Evolutionary conservation across 352 stramenopile genomes (phyloP).

Genomic region (Aphanomyces cochlioides): DNA sequence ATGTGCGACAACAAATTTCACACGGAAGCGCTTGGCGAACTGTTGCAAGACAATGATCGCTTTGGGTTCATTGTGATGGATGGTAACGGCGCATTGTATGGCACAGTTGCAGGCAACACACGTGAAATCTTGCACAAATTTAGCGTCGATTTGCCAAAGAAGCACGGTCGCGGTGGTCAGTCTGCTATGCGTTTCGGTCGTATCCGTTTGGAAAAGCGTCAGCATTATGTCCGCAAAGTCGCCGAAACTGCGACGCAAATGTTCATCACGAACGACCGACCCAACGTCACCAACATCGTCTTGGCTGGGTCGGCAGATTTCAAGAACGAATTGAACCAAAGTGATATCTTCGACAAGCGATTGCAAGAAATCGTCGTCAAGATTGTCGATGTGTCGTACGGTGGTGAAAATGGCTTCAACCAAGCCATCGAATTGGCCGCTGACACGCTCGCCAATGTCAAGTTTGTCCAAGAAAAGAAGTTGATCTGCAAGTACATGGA

Average conservation of each 20-base stretch:
- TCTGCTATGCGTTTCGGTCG: slow-evolving; percentile 99
- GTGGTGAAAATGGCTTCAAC: slow-evolving; percentile 99
- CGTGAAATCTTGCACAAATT: slow-evolving; percentile 94
- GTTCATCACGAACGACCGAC: slow-evolving; percentile 98
- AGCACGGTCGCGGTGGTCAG: slow-evolving; percentile 98
- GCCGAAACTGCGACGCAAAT: slow-evolving; percentile 97
- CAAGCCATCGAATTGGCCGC: slow-evolving; percentile 98
- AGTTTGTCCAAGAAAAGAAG: slow-evolving; percentile 99
- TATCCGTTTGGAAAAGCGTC: slow-evolving; percentile 98
- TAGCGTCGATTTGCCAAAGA: slow-evolving; percentile 98
- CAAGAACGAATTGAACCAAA: slow-evolving; percentile 96
- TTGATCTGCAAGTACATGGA: slow-evolving; percentile 99
- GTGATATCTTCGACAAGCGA: slow-evolving; percentile 97
- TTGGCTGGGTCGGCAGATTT: slow-evolving; percentile 99
- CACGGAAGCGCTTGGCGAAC: slow-evolving; percentile 96
- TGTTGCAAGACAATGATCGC: slow-evolving; percentile 98
- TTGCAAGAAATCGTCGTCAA: slow-evolving; percentile 96
- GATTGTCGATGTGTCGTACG: slow-evolving; percentile 99
- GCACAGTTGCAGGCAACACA: slow-evolving; percentile 93
- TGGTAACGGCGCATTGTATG: slow-evolving; percentile 98
- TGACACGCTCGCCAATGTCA: slow-evolving; percentile 98
- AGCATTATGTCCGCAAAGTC: slow-evolving; percentile 99
- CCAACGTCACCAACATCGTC: slow-evolving; percentile 97
- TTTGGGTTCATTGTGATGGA: slow-evolving; percentile 99
- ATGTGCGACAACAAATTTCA: slow-evolving; percentile 99